These are phyloP conservation scores for Sutorius eximius DNA, from an alignment of 1,284 basidiomycete genomes.

Conservation along the genomic window DNA sequence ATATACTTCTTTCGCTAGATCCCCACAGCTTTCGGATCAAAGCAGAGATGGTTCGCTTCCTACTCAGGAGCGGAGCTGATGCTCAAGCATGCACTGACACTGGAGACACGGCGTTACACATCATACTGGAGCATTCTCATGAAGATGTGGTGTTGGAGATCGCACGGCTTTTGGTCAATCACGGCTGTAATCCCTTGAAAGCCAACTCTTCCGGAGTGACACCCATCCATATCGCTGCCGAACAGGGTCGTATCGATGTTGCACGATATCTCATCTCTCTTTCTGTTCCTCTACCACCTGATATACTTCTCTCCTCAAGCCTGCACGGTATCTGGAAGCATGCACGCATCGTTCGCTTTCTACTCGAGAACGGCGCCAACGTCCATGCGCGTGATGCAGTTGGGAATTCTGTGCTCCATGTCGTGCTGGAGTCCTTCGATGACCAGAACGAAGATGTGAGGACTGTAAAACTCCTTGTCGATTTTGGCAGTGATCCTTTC, in stretches of 20 bases:
- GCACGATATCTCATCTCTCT: not conserved
- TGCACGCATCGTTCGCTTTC: not conserved
- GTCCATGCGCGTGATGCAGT: no score
- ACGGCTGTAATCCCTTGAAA: not conserved
- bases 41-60: not conserved
- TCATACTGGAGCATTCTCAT: not conserved
- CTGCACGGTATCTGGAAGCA: not conserved
- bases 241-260: not conserved
- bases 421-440: not conserved
- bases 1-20: no score
- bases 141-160: not conserved
- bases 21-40: no score
- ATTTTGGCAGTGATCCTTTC: not conserved
- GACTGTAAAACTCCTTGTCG: not conserved
- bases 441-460: not conserved
- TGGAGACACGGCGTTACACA: not conserved
- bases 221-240: not conserved
- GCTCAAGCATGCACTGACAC: not conserved
- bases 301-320: no score
- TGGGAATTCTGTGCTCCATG: not conserved
- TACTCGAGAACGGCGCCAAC: not conserved
- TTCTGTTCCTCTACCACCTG: not conserved
- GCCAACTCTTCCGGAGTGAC: not conserved
- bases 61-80: not conserved
- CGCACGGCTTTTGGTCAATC: not conserved